Conservation (phyloP, 768 basidiomycete genomes). For the Rickenella mellea region DNA sequence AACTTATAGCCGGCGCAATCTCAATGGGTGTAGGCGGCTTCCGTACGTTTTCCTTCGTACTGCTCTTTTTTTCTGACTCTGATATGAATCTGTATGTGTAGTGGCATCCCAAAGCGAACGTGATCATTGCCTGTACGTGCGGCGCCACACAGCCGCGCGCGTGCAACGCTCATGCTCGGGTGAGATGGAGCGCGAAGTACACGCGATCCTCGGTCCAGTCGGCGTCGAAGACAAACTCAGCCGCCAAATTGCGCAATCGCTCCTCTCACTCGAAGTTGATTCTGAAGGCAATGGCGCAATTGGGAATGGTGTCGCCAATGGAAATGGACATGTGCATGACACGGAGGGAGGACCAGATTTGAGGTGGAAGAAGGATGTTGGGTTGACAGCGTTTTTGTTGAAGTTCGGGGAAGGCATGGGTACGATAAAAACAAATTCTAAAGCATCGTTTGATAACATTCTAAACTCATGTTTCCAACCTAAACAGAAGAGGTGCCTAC, state of each 20-base stretch:
- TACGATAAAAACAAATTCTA: slow-evolving; percentile 24
- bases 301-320: slow-evolving; percentile 5
- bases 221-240: slow-evolving; percentile 83
- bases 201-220: slow-evolving; percentile 76
- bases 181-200: slow-evolving; percentile 94
- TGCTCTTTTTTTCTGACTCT: background rate
- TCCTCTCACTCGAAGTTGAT: slow-evolving; percentile 58
- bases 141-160: slow-evolving; percentile 62
- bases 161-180: slow-evolving; percentile 86
- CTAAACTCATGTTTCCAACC: background rate
- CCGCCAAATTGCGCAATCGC: slow-evolving; percentile 63
- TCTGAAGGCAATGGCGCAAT: slow-evolving; percentile 1
- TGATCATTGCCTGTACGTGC: slow-evolving; percentile 84
- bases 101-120: slow-evolving; percentile 93
- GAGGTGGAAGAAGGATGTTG: slow-evolving; percentile 69
- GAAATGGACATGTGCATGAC: slow-evolving; percentile 4
- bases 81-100: slow-evolving; percentile 7
- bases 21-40: slow-evolving; percentile 99
- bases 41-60: slow-evolving; percentile 23
- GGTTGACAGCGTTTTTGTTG: slow-evolving; percentile 86
- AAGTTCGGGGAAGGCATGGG: slow-evolving; percentile 93
- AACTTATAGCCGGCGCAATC: slow-evolving; percentile 92
- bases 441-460: background rate
- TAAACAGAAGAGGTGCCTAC: slow-evolving; percentile 78
- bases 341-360: slow-evolving; percentile 52